Evolutionary conservation across 257 asterid species (phyloP).

Genomic region (Solanum raphanifolium): DNA sequence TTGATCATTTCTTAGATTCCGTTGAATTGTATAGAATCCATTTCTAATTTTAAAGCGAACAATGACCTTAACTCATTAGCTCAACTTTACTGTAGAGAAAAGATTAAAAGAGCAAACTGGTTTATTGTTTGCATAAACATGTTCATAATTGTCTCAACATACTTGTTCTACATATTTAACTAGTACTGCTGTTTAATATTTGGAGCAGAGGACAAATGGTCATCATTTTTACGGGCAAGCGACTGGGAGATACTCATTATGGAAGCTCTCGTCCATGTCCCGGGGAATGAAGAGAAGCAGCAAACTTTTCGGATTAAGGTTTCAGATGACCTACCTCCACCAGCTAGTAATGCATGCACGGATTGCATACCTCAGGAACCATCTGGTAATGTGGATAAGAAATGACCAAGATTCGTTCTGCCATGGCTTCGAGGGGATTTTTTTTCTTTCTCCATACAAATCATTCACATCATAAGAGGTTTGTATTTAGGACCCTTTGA

Average conservation of each 20-base stretch:
- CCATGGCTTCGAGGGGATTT: neutral
- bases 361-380: slow-evolving; percentile 29
- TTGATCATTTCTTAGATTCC: neutral
- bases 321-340: slow-evolving; percentile 26
- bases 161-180: neutral
- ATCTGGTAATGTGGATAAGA: slow-evolving; percentile 20
- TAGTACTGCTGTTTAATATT: neutral
- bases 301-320: slow-evolving; percentile 67
- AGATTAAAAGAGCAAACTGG: neutral
- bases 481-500: neutral
- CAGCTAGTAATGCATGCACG: slow-evolving; percentile 39
- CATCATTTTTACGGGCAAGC: slow-evolving; percentile 46
- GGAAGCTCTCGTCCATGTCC: slow-evolving; percentile 86
- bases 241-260: slow-evolving; percentile 89
- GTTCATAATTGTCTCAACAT: neutral
- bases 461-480: neutral
- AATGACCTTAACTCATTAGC: neutral
- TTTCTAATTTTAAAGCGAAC: neutral
- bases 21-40: neutral
- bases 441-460: neutral
- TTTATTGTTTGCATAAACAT: neutral
- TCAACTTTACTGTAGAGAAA: neutral
- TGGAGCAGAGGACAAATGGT: slow-evolving; percentile 46
- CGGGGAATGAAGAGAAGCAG: slow-evolving; percentile 56
- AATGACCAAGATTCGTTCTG: slow-evolving; percentile 21